phyloP scores from a whole-genome alignment of 2,329 filamentous ascomycete genomes.

The Cladosporium sp. region DNA sequence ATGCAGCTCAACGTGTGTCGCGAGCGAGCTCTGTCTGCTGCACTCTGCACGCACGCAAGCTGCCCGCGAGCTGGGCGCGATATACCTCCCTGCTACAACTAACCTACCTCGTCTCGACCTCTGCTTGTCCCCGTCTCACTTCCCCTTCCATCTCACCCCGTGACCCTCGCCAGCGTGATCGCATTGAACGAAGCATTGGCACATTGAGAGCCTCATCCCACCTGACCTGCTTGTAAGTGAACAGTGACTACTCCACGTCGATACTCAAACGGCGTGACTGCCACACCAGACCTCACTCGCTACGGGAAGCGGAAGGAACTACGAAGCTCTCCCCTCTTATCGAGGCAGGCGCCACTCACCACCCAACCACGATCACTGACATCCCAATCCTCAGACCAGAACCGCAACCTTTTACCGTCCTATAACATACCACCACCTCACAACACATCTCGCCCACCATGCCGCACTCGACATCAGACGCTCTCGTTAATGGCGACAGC shows the following conservation, averaged over 20 bases:
- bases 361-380: not conserved
- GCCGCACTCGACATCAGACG: slow-evolving; percentile 47
- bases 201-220: no score
- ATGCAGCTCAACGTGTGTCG: slow-evolving; percentile 12
- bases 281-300: not conserved
- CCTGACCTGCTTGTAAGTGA: no score
- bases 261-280: not conserved
- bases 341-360: not conserved
- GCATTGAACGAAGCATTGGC: no score
- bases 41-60: no score
- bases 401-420: not conserved
- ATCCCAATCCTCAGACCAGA: not conserved
- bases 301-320: not conserved
- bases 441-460: slow-evolving; percentile 27
- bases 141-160: no score
- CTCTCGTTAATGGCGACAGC: slow-evolving; percentile 44
- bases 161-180: no score
- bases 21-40: not conserved
- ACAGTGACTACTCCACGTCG: no score
- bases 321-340: not conserved
- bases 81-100: not conserved
- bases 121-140: no score
- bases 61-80: not conserved
- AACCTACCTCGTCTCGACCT: not conserved
- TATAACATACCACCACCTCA: not conserved